Evolutionary conservation across 2,329 filamentous ascomycete species (phyloP).

Genomic region (Allantophomopsis lycopodina): DNA sequence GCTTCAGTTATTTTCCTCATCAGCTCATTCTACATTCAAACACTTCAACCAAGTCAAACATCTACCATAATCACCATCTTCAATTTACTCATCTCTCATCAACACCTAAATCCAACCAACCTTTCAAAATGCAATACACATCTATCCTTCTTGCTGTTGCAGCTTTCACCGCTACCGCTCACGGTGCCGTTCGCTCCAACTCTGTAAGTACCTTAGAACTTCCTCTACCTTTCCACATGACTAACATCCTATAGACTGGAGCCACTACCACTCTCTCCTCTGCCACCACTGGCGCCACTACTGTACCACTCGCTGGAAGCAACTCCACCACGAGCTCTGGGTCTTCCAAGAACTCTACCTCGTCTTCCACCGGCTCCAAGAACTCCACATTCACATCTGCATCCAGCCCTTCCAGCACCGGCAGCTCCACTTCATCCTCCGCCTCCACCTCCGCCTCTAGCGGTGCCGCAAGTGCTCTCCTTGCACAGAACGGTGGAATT

Average conservation of each 20-base stretch:
- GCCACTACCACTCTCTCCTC: constrained; percentile 3
- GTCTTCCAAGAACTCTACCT: constrained; percentile 1
- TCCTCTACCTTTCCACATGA: not conserved
- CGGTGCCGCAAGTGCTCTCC: constrained; percentile 8
- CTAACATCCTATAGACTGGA: not conserved
- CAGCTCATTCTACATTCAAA: too few relatives aligned
- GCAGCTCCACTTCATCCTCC: constrained; percentile 12
- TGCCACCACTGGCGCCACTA: not conserved
- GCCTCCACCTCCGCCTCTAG: constrained; percentile 5
- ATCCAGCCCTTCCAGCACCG: constrained; percentile 22
- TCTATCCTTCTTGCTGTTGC: constrained; percentile 10
- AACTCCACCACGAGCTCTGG: not conserved
- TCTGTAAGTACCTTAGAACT: constrained; percentile 2
- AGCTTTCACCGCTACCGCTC: constrained; percentile 5
- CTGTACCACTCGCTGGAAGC: constrained; percentile 1
- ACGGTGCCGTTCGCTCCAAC: constrained; percentile 6
- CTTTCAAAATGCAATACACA: constrained; percentile 14
- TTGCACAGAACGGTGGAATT: constrained; percentile 13
- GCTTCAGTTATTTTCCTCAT: too few relatives aligned
- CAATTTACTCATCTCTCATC: not conserved
- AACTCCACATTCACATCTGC: constrained; percentile 14
- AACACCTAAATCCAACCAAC: constrained; percentile 2
- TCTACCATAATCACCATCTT: not conserved
- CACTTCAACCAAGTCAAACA: constrained; percentile 1
- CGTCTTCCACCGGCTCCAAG: constrained; percentile 1